Evolutionary conservation across 2,329 filamentous ascomycete species (phyloP).

Genomic region (Calonectria pseudoreteaudii): DNA sequence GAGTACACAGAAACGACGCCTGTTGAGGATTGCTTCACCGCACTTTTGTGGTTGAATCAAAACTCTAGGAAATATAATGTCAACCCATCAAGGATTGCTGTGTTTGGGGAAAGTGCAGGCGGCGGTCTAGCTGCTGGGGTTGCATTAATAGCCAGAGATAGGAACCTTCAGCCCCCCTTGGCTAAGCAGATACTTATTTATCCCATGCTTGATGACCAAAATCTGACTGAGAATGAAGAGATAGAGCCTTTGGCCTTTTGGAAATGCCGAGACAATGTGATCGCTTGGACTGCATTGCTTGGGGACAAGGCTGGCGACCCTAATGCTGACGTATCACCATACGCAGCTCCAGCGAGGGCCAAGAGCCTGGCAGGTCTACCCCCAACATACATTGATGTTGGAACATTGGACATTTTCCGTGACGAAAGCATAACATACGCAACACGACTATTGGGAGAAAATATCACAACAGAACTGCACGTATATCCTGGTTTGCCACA

Average conservation of each 20-base stretch:
- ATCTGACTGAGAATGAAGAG: not conserved
- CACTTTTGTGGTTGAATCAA: constrained; percentile 25
- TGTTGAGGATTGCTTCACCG: constrained; percentile 31
- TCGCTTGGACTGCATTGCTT: constrained; percentile 32
- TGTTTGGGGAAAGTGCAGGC: constrained; percentile 33
- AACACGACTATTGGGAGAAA: constrained; percentile 27
- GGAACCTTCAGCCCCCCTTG: constrained; percentile 22
- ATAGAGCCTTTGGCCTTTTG: constrained; percentile 24
- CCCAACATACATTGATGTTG: constrained; percentile 30
- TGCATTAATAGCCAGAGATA: constrained; percentile 29
- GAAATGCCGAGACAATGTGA: constrained; percentile 19
- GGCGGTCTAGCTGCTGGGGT: constrained; percentile 28
- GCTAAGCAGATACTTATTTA: constrained; percentile 30
- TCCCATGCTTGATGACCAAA: constrained; percentile 33
- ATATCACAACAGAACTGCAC: constrained; percentile 35
- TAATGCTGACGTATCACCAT: constrained; percentile 24
- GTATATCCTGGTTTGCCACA: constrained; percentile 36
- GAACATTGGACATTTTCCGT: constrained; percentile 31
- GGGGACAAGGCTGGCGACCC: constrained; percentile 28
- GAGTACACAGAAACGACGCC: constrained; percentile 26
- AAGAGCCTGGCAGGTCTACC: constrained; percentile 19
- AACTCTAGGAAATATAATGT: constrained; percentile 27
- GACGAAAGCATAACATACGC: constrained; percentile 34
- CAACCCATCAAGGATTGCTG: constrained; percentile 22
- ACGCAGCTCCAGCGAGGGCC: constrained; percentile 35